A percentile compares a stretch with the other conserved stretches of the same genome.
Conservation (phyloP, 2,329 filamentous ascomycete species). For the Aspergillus sp. region DNA sequence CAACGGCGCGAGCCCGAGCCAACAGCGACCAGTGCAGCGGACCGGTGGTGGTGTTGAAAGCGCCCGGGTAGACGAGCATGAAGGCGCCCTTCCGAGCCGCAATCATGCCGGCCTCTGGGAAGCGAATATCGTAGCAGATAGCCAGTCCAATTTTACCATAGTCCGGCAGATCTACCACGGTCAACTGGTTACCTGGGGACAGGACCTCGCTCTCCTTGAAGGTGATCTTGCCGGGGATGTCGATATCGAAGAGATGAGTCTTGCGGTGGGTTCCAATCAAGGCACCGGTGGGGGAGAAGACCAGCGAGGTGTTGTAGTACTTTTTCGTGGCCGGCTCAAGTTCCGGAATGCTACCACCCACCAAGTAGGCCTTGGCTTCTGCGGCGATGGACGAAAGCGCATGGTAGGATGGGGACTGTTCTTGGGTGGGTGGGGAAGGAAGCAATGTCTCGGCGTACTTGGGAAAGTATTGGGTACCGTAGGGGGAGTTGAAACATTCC, state of each 20-base stretch:
- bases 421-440: constrained; percentile 70
- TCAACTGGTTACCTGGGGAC: constrained; percentile 79
- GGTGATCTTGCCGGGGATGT: constrained; percentile 90
- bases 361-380: constrained; percentile 76
- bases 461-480: constrained; percentile 88
- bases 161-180: constrained; percentile 80
- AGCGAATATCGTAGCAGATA: constrained; percentile 97
- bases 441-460: constrained; percentile 87
- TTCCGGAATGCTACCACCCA: constrained; percentile 94
- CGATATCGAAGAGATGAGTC: constrained; percentile 95
- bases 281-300: constrained; percentile 76
- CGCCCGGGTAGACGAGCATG: constrained; percentile 87
- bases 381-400: constrained; percentile 77
- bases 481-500: constrained; percentile 98
- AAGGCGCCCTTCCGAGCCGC: constrained; percentile 86
- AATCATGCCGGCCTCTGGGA: constrained; percentile 89
- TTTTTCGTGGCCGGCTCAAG: constrained; percentile 65
- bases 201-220: constrained; percentile 92
- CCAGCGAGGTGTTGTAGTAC: constrained; percentile 88
- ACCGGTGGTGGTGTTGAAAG: constrained; percentile 93
- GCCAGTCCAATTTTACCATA: constrained; percentile 86
- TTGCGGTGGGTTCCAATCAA: constrained; percentile 89
- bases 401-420: constrained; percentile 80
- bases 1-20: constrained; percentile 79
- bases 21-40: constrained; percentile 87